Base-by-base conservation (phyloP, 2,329 filamentous ascomycete species). In the Aciculosporium take region DNA sequence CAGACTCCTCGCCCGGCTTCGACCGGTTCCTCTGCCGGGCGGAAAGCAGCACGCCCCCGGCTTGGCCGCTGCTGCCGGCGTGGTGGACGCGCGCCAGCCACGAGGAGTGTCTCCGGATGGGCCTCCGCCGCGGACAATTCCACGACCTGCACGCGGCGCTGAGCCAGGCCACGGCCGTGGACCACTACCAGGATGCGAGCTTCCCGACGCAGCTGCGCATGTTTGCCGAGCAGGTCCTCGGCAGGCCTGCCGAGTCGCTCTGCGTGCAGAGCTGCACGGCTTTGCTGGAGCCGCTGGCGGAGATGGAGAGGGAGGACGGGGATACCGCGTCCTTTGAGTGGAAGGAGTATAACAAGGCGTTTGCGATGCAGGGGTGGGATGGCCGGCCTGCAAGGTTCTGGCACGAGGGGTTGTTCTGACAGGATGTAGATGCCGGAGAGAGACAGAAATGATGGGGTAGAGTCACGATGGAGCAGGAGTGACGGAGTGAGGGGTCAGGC, bases 171-270 rank as follows among this genome's bases (percentile, higher is more conserved):
- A 52, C 56, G 25, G 51, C 66, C 28, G 45, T 50, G 5, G 53
- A 58, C 25, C 55, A 61, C 40, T 67, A 68, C 45, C 54, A 54
- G 10, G 56, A 67, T 38, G 17, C 37, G 5, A 46, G 45, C 2
- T 62, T 67, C 49, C 56, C 64, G 7, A 63, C 63, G 59, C 60
- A 65, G 52, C 49, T 69, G 43, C 56, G 65, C 8, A 59, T 67
- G 55, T 49, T 67, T 30, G 62, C 54, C 7, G 62, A 67, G 51
- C 49, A 48, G 0, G 53, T 66, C 13, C 12, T 42, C 12, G 41
- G 41, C 3, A 13, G 21, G 5, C 35, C 35, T 27, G 20, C 15
- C n/a, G n/a, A n/a, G n/a, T n/a, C n/a, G n/a, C n/a, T n/a, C 10
- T 18, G 30, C 10, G n/a, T 38, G 35, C 27, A n/a, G 17, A 34